A percentile compares a stretch with the other conserved stretches of the same genome.
These are phyloP conservation scores for Zymoseptoria tritici DNA, from an alignment of 2,329 filamentous ascomycete species.

Conservation along the genomic window DNA sequence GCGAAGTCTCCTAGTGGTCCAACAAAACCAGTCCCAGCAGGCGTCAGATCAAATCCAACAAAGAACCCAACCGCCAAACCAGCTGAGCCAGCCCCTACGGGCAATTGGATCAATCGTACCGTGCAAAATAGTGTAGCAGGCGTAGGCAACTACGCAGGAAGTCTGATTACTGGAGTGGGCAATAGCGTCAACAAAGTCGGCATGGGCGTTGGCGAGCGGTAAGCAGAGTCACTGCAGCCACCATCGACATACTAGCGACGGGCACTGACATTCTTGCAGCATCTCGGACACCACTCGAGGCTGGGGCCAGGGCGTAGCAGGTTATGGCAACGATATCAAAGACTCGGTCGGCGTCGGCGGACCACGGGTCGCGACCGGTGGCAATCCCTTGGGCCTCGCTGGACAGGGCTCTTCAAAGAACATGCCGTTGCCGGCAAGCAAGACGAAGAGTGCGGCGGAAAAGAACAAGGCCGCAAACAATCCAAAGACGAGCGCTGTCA, in stretches of 20 bases:
- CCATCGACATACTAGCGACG: background rate
- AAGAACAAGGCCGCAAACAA: constrained; percentile 3
- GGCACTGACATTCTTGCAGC: constrained; percentile 18
- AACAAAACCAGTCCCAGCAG: constrained; percentile 3
- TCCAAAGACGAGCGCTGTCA: constrained; percentile 31
- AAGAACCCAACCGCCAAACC: constrained; percentile 9
- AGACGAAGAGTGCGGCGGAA: constrained; percentile 20
- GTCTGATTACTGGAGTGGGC: constrained; percentile 37
- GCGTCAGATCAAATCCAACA: constrained; percentile 7
- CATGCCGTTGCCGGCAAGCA: constrained; percentile 6
- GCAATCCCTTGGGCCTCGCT: constrained; percentile 40
- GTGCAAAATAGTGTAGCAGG: constrained; percentile 38
- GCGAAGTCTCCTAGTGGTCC: constrained; percentile 4
- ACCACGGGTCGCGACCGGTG: constrained; percentile 36
- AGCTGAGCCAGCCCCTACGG: constrained; percentile 12
- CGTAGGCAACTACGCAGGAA: constrained; percentile 38
- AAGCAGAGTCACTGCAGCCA: constrained; percentile 8
- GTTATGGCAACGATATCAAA: constrained; percentile 45
- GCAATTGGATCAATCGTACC: constrained; percentile 41
- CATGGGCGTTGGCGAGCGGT: constrained; percentile 37
- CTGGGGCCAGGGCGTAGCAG: constrained; percentile 43
- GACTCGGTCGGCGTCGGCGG: constrained; percentile 40
- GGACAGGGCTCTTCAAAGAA: constrained; percentile 16
- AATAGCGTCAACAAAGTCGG: constrained; percentile 42
- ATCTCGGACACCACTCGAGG: constrained; percentile 38